Conservation (phyloP, 2,329 filamentous ascomycete species). For the Phaeosphaeriaceae sp. region DNA sequence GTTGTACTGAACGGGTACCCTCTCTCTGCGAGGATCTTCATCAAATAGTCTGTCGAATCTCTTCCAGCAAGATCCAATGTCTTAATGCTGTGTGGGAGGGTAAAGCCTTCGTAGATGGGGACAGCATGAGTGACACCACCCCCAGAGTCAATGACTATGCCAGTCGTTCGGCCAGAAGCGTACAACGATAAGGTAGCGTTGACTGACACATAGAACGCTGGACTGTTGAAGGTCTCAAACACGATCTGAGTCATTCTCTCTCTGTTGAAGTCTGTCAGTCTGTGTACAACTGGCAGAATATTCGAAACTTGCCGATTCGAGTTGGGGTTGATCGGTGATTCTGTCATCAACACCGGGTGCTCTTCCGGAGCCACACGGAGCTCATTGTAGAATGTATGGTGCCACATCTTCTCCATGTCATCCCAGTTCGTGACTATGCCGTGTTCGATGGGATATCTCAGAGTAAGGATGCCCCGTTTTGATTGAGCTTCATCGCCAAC, state of each 20-base stretch:
- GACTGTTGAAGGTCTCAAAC: conserved; percentile 99
- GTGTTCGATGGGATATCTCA: conserved; percentile 99
- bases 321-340: conserved; percentile 99
- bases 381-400: conserved; percentile 99
- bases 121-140: conserved; percentile 99
- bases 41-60: conserved; percentile 99
- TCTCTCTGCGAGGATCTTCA: conserved; percentile 99
- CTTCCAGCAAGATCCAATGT: conserved; percentile 99
- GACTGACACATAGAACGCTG: conserved; percentile 99
- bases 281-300: too few species aligned
- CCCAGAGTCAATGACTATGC: conserved; percentile 99
- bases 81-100: conserved; percentile 98
- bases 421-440: conserved; percentile 99
- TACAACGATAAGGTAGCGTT: conserved; percentile 99
- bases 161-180: conserved; percentile 99
- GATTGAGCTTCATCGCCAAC: conserved; percentile 99
- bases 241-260: conserved; percentile 99
- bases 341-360: conserved; percentile 98
- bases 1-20: conserved; percentile 99
- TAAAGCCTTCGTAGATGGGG: conserved; percentile 99
- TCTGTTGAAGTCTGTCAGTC: too few species aligned
- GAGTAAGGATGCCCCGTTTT: conserved; percentile 99
- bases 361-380: conserved; percentile 99
- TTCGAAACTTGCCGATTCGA: too few species aligned
- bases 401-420: conserved; percentile 99